Base-by-base conservation (phyloP, 1,139 yeast species). In the Kurtzmaniella quercitrusa region DNA sequence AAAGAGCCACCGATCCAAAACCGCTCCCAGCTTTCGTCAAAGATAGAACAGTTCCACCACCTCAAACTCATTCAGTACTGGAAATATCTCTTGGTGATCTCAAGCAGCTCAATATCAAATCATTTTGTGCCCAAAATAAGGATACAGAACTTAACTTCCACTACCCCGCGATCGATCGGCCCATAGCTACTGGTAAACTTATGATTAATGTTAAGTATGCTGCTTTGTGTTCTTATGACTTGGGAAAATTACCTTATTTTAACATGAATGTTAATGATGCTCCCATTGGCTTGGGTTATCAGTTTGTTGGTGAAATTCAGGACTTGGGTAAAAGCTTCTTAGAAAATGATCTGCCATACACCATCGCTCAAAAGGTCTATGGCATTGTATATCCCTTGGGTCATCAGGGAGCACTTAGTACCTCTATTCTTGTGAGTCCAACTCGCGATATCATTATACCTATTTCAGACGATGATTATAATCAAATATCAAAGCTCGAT, bases 241-340 rank as follows among this genome's bases (percentile, higher is more conserved):
- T 70, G 41, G 54, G 66, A 18, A 72, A 72, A 46, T 55, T 71
- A 42, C 62, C 64, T 47, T 63, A 61, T 46, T 72, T 68, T 45
- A 47, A 57, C 36, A 55, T 66, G 42, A 71, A 71, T 50, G 50
- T 70, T 33, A 64, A 74, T 46, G 65, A 67, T 41, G 58, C 59
- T 39, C 61, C 67, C 45, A 61, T 72, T 7, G 77, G 76, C 0
- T 53, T 72, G 41, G 78, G 77, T 2, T 68, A 67, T 52, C 74
- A 68, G 44, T 72, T 65, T 52, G 59, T 65, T 12, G 78, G 77
- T 3, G 57, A 53, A 18, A 55, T 72, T 3, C 49, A 55, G 6
- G 60, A 59, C 36, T 61, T 68, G 17, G 76, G 76, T 1, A 38
- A 53, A 9, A 58, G 54, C n/a, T 60, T 57, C 34, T 47, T 42